Base-by-base conservation (phyloP, 1,284 basidiomycete genomes). In the Singerocomus inundabilis region DNA sequence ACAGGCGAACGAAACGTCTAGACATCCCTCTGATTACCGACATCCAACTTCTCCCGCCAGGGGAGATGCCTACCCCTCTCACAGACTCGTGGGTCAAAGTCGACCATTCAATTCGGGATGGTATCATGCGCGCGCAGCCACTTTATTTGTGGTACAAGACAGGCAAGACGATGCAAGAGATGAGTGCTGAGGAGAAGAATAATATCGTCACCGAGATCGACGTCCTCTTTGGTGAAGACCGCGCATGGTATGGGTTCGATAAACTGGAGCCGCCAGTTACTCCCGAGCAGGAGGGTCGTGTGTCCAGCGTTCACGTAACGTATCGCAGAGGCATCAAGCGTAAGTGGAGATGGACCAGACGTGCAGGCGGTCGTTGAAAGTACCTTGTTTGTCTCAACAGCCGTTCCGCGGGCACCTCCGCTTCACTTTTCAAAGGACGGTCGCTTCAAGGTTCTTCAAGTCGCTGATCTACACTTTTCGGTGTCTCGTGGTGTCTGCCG, bases 391-490 rank as follows among this genome's bases (percentile, higher is more conserved):
- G 10, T 16, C 33, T 29, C 9, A 30, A 10, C 60, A 90, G 87
- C 72, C 15, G 75, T 85, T 2, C 88, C 91, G 1, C 75, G 74
- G 9, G 83, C 88, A 0, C 81, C 80, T 5, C 84, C 85, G 1
- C 79, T 92, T 1, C 87, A 87, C 58, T 95, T 97, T 71, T 84
- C 84, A n/a, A 73, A 68, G 16, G 79, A 87, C 24, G 93, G 93
- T 6, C 85, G 79, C 29, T 93, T 93, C 79, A 93, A 86, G 69
- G 85, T 96, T 56, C 76, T 97, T 56, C 93, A 97, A 68, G 77
- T 95, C 28, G 93, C 93, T 3, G 93, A 97, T 68, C 73, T 96
- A 26, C 93, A 97, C 68, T 96, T 77, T 67, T 91, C 89, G 1
- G 87, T 91, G 35, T 81, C 82, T 4, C 73, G 77, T 38, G 91